A percentile compares a stretch with the other conserved stretches of the same genome.
phyloP scores from a whole-genome alignment of 768 basidiomycete genomes.

The Chalciporus pseudorubinellus region DNA sequence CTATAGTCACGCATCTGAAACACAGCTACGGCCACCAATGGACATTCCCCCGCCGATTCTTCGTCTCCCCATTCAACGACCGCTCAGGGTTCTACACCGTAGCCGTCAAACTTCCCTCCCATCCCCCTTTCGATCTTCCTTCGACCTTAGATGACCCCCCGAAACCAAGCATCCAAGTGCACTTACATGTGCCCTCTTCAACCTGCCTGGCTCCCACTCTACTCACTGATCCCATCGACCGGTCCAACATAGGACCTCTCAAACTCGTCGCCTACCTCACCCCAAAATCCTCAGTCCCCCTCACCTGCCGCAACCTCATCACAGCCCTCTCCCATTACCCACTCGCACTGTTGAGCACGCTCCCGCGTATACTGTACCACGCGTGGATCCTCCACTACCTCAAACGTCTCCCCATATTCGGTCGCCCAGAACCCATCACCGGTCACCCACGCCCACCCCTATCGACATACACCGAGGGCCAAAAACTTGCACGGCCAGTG shows the following conservation, averaged over 20 bases:
- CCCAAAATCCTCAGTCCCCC: conserved; percentile 32
- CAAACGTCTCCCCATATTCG: conserved; percentile 54
- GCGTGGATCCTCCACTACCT: conserved; percentile 61
- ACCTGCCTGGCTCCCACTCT: neutral
- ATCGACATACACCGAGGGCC: neutral
- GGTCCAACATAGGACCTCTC: conserved; percentile 11
- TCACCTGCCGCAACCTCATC: conserved; percentile 39
- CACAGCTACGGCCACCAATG: conserved; percentile 58
- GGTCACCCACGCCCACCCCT: conserved; percentile 10
- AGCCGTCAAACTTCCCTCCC: conserved; percentile 48
- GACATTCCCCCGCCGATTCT: conserved; percentile 66
- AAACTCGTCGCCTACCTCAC: conserved; percentile 41
- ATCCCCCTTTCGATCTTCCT: conserved; percentile 13
- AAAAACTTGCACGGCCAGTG: neutral
- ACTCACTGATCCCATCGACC: neutral
- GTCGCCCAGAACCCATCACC: conserved; percentile 54
- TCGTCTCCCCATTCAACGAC: conserved; percentile 78
- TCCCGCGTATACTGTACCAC: conserved; percentile 59
- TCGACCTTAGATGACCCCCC: neutral
- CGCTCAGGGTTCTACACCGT: conserved; percentile 63
- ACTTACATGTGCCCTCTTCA: conserved; percentile 29
- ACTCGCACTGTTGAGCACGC: conserved; percentile 50
- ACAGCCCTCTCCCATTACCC: conserved; percentile 43
- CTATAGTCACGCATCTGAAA: neutral
- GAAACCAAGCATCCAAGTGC: conserved; percentile 42